These are phyloP conservation scores for Vigna radiata DNA, from an alignment of 306 rosid species.

Conservation along the genomic window DNA sequence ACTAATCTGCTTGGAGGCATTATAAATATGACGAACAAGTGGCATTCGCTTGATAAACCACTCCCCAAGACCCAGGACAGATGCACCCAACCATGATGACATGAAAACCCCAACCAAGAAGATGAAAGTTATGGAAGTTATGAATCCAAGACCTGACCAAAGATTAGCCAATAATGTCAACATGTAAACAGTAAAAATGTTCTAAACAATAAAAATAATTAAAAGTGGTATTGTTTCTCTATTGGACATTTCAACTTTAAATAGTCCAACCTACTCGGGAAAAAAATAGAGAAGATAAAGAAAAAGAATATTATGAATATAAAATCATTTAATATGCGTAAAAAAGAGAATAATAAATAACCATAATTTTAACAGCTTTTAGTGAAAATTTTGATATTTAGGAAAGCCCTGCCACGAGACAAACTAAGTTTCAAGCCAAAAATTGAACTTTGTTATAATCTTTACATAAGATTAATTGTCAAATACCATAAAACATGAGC, in stretches of 20 bases:
- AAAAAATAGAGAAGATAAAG: neutral
- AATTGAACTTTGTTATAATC: neutral
- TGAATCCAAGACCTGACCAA: constrained; percentile 83
- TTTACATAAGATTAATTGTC: neutral
- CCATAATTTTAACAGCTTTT: neutral
- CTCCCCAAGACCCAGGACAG: constrained; percentile 91
- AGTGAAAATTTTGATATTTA: neutral
- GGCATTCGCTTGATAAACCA: constrained; percentile 97
- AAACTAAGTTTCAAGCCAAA: neutral
- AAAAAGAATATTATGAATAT: neutral
- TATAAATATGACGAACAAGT: constrained; percentile 87
- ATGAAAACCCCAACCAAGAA: constrained; percentile 92
- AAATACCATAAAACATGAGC: constrained; percentile 14
- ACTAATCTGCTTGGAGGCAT: constrained; percentile 94
- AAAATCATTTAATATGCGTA: constrained; percentile 10
- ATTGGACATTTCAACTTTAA: no score
- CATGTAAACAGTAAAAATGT: neutral
- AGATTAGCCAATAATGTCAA: constrained; percentile 15
- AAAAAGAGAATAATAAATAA: neutral
- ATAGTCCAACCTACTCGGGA: no score
- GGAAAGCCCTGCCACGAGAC: constrained; percentile 3
- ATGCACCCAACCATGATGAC: constrained; percentile 98
- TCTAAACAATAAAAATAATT: constrained; percentile 24
- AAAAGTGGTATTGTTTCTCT: no score
- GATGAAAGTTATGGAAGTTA: constrained; percentile 87